phyloP scores from a whole-genome alignment of 2,329 filamentous ascomycete species.

The Dactylellina haptotyla region DNA sequence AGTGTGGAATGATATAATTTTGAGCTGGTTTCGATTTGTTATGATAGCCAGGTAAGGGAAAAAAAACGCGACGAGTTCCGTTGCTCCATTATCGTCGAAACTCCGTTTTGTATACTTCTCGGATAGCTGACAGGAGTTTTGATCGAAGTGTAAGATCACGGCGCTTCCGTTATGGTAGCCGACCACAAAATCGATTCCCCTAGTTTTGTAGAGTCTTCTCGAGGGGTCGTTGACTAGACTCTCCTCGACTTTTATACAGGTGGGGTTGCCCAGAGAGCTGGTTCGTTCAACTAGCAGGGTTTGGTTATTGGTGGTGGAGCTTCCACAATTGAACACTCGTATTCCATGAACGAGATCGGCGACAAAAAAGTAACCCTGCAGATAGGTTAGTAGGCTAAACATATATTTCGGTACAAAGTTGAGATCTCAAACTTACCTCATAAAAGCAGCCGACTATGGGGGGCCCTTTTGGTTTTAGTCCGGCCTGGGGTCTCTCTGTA shows the following conservation, averaged over 20 bases:
- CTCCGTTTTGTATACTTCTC: slow-evolving; percentile 35
- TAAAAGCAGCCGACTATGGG: slow-evolving; percentile 38
- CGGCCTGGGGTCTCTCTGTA: background rate
- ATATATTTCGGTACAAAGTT: background rate
- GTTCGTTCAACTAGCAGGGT: background rate
- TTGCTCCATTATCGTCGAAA: slow-evolving; percentile 16
- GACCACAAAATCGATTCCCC: slow-evolving; percentile 44
- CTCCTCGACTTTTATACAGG: slow-evolving; percentile 36
- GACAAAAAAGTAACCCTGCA: slow-evolving; percentile 43
- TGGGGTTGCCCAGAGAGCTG: slow-evolving; percentile 22
- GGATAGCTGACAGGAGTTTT: background rate
- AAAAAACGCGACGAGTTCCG: slow-evolving; percentile 31
- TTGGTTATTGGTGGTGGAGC: background rate
- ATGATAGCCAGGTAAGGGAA: slow-evolving; percentile 42
- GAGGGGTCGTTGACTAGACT: slow-evolving; percentile 33
- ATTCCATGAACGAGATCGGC: slow-evolving; percentile 29
- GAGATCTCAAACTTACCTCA: slow-evolving; percentile 22
- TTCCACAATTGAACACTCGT: slow-evolving; percentile 23
- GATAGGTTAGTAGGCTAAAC: slow-evolving; percentile 1
- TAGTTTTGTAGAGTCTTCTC: background rate
- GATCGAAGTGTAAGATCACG: slow-evolving; percentile 32
- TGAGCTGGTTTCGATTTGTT: slow-evolving; percentile 29
- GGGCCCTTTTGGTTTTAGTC: background rate
- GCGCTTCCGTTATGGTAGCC: slow-evolving; percentile 26
- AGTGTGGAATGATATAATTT: slow-evolving; percentile 30